Base-by-base conservation (phyloP, 2,329 filamentous ascomycete species). In the Beauveria asiatica region DNA sequence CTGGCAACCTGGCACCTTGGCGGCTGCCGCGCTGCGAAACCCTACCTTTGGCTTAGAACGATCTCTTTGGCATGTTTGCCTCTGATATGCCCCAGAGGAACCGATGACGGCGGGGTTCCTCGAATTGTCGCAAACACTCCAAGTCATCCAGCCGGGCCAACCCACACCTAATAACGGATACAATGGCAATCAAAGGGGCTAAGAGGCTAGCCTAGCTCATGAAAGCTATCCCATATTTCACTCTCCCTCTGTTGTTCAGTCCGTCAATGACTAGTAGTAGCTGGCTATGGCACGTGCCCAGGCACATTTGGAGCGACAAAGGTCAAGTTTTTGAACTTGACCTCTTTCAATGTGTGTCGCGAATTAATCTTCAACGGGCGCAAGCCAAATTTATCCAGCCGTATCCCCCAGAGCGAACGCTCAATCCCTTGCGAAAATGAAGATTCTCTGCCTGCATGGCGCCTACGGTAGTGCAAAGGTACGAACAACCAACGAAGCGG, bases 391-490 rank as follows among this genome's bases (percentile, higher is more conserved):
- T n/a, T 2, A n/a, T 7, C 7, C 11, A 9, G 25, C 0, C 11
- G 3, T 30, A 21, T 21, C 9, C 4, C 27, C 8, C 33, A 42
- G 13, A n/a, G 4, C 5, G 5, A 45, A 11, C n/a, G 17, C 27
- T 1, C 25, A 27, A 21, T 13, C 27, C n/a, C 37, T 21, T 41
- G 8, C n/a, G 4, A 76, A 64, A 19, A 83, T 84, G 81, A 80
- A 74, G 66, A 80, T 84, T 57, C 70, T 84, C 37, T 84, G 82
- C 67, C 74, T 84, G 9, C 81, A 81, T 39, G 82, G 82, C 63
- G 79, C 82, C 23, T 84, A 80, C 67, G 81, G 82, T 58, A 84
- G 80, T 71, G 77, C 80, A 55, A 76, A 78, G 65, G 79, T 80
- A 70, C 72, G 77, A 33, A 56, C 53, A 66, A 59, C 39, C 23